Conservation (phyloP, 2,329 filamentous ascomycete genomes). For the Botrytis porri region DNA sequence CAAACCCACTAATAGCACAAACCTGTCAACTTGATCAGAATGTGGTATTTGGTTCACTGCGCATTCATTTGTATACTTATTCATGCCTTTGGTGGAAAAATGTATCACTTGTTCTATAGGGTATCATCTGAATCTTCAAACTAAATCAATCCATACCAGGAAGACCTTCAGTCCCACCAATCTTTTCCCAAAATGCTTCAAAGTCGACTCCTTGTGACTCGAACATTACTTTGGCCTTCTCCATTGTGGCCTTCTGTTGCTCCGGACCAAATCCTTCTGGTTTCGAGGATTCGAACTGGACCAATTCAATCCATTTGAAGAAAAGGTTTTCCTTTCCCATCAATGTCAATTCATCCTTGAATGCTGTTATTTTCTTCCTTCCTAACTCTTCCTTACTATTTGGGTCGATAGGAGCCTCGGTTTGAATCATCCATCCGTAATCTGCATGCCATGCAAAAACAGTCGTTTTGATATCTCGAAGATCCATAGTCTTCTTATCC, state of each 20-base stretch:
- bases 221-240: conserved; percentile 74
- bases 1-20: background rate
- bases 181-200: conserved; percentile 72
- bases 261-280: conserved; percentile 76
- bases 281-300: conserved; percentile 79
- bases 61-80: background rate
- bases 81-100: background rate
- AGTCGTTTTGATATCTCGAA: conserved; percentile 68
- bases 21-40: background rate
- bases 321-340: conserved; percentile 87
- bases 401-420: conserved; percentile 51
- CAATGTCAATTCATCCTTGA: conserved; percentile 70
- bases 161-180: conserved; percentile 59
- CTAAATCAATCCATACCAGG: conserved; percentile 45
- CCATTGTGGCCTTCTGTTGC: conserved; percentile 67
- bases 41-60: background rate
- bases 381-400: conserved; percentile 58
- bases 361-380: conserved; percentile 72
- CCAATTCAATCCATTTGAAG: conserved; percentile 87
- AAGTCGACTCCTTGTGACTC: conserved; percentile 75
- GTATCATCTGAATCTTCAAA: conserved; percentile 1
- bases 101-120: conserved; percentile 7
- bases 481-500: conserved; percentile 54
- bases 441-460: conserved; percentile 67
- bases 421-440: conserved; percentile 70